Conservation (phyloP, 371 early-diverging fungal genomes). For the Apophysomyces sp. region DNA sequence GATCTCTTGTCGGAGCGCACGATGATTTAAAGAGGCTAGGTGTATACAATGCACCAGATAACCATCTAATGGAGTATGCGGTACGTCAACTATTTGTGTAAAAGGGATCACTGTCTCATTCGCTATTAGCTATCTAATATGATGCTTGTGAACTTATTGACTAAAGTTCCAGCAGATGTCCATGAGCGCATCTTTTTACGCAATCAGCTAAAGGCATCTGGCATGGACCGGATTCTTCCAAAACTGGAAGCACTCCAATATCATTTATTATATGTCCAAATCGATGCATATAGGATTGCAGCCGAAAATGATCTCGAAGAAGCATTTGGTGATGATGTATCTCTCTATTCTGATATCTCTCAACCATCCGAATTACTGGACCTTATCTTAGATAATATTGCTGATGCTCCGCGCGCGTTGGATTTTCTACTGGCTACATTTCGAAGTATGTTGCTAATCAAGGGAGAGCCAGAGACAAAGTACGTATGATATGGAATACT, state of each 20-base stretch:
- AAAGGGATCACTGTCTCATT: neutral
- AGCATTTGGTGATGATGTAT: constrained; percentile 18
- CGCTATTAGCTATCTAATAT: constrained; percentile 65
- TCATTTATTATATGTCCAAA: constrained; percentile 66
- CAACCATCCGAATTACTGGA: constrained; percentile 74
- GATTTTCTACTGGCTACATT: constrained; percentile 69
- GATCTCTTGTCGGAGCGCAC: constrained; percentile 68
- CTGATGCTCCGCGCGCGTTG: constrained; percentile 63
- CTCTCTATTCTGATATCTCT: constrained; percentile 24
- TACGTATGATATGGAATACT: constrained; percentile 9
- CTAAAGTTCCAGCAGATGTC: constrained; percentile 68
- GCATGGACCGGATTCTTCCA: constrained; percentile 51
- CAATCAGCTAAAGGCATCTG: constrained; percentile 71
- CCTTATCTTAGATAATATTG: constrained; percentile 54
- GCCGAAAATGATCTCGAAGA: constrained; percentile 63
- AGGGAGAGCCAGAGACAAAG: constrained; percentile 63
- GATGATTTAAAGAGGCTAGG: constrained; percentile 63
- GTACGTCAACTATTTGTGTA: constrained; percentile 30
- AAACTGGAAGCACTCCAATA: constrained; percentile 68
- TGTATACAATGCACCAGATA: constrained; percentile 55
- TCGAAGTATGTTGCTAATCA: constrained; percentile 70
- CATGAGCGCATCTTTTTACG: constrained; percentile 74
- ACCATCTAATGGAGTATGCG: constrained; percentile 66
- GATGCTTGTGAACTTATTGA: constrained; percentile 78
- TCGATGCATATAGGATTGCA: constrained; percentile 69